Percentiles rank a stretch among this genome's conserved stretches.
These are phyloP conservation scores for Xylariomycetidae sp. DNA, from an alignment of 2,329 filamentous ascomycete genomes.

Conservation along the genomic window DNA sequence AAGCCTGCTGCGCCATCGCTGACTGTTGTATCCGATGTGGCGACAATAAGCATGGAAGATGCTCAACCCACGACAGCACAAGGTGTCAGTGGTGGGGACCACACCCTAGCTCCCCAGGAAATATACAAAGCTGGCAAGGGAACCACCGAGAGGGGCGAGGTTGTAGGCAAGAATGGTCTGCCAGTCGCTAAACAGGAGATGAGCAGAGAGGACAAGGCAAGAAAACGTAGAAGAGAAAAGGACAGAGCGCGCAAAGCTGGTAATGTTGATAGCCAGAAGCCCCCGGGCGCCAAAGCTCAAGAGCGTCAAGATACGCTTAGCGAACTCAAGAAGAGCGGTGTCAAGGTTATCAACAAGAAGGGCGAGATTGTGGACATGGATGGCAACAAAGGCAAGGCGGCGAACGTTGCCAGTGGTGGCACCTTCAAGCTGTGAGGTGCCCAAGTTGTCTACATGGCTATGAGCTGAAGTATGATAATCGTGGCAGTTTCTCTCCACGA, in stretches of 20 bases:
- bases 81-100: constrained; percentile 62
- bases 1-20: constrained; percentile 77
- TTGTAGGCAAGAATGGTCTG: constrained; percentile 71
- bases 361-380: constrained; percentile 81
- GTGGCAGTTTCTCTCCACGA: too few relatives aligned
- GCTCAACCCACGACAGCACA: constrained; percentile 80
- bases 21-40: constrained; percentile 83
- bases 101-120: constrained; percentile 88
- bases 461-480: too few relatives aligned
- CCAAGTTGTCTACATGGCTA: too few relatives aligned
- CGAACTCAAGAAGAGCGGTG: constrained; percentile 62
- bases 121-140: constrained; percentile 78
- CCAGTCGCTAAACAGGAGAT: constrained; percentile 81
- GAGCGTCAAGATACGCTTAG: constrained; percentile 45
- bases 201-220: constrained; percentile 77
- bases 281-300: constrained; percentile 55
- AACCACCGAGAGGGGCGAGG: constrained; percentile 60
- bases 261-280: constrained; percentile 40
- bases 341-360: constrained; percentile 88
- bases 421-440: constrained; percentile 64
- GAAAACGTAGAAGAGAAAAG: constrained; percentile 75
- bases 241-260: constrained; percentile 73
- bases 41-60: constrained; percentile 93
- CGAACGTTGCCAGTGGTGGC: constrained; percentile 47
- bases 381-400: constrained; percentile 65